Evolutionary conservation across 179 eudicot species (phyloP).

Genomic region (Silene coronaria): DNA sequence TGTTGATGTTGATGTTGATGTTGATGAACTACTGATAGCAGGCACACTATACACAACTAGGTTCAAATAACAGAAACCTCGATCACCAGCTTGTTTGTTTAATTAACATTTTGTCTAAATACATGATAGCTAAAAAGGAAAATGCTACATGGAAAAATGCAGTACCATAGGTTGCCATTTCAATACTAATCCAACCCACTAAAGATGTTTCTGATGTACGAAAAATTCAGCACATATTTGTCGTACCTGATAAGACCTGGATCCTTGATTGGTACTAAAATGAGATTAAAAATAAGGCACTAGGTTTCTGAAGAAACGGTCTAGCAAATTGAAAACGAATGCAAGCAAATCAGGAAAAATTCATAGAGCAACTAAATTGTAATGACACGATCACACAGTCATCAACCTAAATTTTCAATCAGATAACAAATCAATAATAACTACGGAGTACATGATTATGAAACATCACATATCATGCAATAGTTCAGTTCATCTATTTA

Average conservation of each 20-base stretch:
- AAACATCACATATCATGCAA: not conserved
- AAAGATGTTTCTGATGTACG: not conserved
- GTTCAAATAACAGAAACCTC: not conserved
- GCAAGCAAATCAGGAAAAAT: not conserved
- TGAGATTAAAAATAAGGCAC: not conserved
- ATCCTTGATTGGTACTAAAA: not conserved
- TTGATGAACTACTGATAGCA: not conserved
- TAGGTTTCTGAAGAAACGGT: constrained; percentile 4
- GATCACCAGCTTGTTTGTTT: not conserved
- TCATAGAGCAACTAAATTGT: not conserved
- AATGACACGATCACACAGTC: not conserved
- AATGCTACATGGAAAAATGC: not conserved
- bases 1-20: not conserved
- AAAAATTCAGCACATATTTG: not conserved
- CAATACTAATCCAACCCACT: constrained; percentile 6
- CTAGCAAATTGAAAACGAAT: not conserved
- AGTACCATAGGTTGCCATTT: not conserved
- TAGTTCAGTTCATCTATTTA: not conserved
- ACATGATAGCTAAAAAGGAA: not conserved
- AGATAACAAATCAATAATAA: not conserved
- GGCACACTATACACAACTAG: not conserved
- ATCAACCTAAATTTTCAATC: constrained; percentile 1
- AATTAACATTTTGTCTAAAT: not conserved
- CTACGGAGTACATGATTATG: not conserved
- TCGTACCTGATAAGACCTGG: not conserved